Base-by-base conservation (phyloP, 2,329 filamentous ascomycete species). In the Chaetomiaceae sp. region DNA sequence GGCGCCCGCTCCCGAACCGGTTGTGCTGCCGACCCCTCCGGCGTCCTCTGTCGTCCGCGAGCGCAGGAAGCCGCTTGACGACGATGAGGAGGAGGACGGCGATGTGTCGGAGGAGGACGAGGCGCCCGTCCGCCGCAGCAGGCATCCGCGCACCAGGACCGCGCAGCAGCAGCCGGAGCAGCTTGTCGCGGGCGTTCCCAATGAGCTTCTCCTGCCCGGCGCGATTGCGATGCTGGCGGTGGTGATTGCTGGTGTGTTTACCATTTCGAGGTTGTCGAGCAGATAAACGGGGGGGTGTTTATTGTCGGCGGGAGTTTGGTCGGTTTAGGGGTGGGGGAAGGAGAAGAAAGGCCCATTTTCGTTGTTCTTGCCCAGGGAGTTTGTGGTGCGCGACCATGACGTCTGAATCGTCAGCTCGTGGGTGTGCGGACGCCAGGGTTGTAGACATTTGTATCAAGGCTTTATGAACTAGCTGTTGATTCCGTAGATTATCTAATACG, bases 221-320 rank as follows among this genome's bases (percentile, higher is more conserved):
- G 93, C 93, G 17, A 92, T 99, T 66, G 90, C 93, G 51, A 91
- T 91, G n/a, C 72, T 99, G 64, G 93, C 92, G 9, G 89, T 95
- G 38, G 91, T 96, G 33, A 96, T 99, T 69, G 78, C 95, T 35
- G 89, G 88, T 58, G 92, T 97, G 10, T 99, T 99, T 72, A 84
- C 90, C 37, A 82, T 99, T 62, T 84, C 88, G 54, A 83, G 90
- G 58, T 73, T 84, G 56, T 74, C 76, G 31, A 79, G 74, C 68
- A 70, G 77, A 64, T 81, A 71, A 53, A 27, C n/a, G n/a, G n/a
- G n/a, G n/a, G n/a, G n/a, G n/a, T n/a, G n/a, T n/a, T n/a, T n/a
- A n/a, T n/a, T n/a, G n/a, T n/a, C n/a, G n/a, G n/a, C 17, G 17
- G 16, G 20, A 30, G 17, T 30, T 12, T 17, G 37, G 40, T 30